Evolutionary conservation across 306 rosid genomes (phyloP), one percentile per base, ranked within the genome.

Genomic region (Argentina anserina): DNA sequence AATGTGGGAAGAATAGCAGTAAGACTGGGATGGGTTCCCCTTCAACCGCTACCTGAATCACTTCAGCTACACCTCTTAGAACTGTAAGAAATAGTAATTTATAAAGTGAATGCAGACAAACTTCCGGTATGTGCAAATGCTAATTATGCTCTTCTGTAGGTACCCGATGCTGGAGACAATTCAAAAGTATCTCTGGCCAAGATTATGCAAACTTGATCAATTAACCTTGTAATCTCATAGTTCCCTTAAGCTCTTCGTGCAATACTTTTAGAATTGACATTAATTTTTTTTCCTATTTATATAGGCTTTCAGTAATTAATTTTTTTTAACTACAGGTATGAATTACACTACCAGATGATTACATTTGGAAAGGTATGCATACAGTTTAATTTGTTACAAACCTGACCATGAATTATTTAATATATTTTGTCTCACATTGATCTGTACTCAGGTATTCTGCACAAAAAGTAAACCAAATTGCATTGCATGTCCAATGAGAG

Each of bases 1-100:
- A 94, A 94, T 79, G 98, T 94, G 52, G 98, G 97, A 88, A 89
- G 97, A 79, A 91, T 94, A 81, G 98, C 97, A 11, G 98, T 94
- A 73, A 85, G 98, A 76, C 96, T 94, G 33, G 97, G 98, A 74
- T 94, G 98, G 98, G 97, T 94, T 47, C 98, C 98, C 52, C 91
- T 94, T 78, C 95, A 84, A 76, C 97, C 98, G 28, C 88, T 94
- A 75, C 98, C 98, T 7, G 98, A 91, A 85, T 69, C 89, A 39
- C 89, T 94, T 66, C 98, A 94, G 42, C 47, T 94, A 70, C 98
- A 91, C 81, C 96, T 89, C 73, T 92, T 94, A 65, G 92, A 94
- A 83, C 39, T 85, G 98, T 91, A 86, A 82, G 95, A 68, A 5
- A 81, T 61, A 28, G 59, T 66, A 63, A 28, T 64, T 70, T 39